Base-by-base conservation (phyloP, 495 filamentous ascomycete species). In the Talaromyces proteolyticus region DNA sequence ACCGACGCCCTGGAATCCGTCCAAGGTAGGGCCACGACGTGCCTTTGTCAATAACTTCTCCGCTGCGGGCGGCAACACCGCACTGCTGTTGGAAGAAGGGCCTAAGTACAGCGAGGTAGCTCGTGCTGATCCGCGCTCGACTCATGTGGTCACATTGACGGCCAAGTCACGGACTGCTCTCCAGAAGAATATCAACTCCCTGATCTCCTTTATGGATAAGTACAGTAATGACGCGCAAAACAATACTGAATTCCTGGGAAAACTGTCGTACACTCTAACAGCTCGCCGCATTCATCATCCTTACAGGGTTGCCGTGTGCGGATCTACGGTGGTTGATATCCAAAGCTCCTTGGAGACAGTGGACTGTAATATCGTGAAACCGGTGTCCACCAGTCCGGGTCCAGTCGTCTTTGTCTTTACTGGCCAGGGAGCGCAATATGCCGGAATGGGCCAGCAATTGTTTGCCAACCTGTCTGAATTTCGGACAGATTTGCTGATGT, bases 251-350 rank as follows among this genome's bases (percentile, higher is more conserved):
- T 74, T 71, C 54, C 62, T 64, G 47, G 57, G 64, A 18, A 67
- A 68, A n/a, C 4, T 82, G 0, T 77, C 89, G 4, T 95, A 94
- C 64, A 89, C 87, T 5, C 88, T 85, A 1, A 93, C 89, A 6
- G 89, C 89, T 41, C 79, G 89, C 52, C 84, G 84, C 16, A 80
- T 87, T n/a, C 89, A 92, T 53, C 85, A 91, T 60, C 80, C 82
- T 48, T 86, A 84, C 73, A 81, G 89, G 43, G 76, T 87, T 49
- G 78, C 77, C 34, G 76, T 88, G 16, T 65, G 71, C 7, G 83
- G 73, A 2, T 66, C 73, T 18, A 34, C 10, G 40, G 57, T 51
- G 45, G 48, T 29, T 58, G n/a, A 39, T 51, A 54, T 49, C 3
- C 49, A 51, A 23, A 51, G 24, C n/a, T 57, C 61, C 17, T 60